A percentile compares a stretch with the other conserved stretches of the same genome.
Evolutionary conservation across 2,329 filamentous ascomycete species (phyloP).

Genomic region (Bimuria novae-zelandiae): DNA sequence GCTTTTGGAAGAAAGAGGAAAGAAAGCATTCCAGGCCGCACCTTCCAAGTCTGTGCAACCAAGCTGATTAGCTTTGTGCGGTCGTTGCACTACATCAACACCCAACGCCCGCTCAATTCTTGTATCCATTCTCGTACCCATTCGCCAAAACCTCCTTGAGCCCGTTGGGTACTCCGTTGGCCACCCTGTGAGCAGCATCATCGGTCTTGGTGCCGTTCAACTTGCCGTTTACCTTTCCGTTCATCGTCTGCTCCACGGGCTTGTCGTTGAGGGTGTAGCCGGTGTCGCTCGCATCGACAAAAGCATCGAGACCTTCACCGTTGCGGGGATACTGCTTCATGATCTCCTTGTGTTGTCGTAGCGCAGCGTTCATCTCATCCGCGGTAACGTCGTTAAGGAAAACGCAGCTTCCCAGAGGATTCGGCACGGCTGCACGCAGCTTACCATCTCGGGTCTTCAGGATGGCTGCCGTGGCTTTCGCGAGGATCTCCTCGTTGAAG

Average conservation of each 20-base stretch:
- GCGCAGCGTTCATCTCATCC: conserved; percentile 65
- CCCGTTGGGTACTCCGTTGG: conserved; percentile 21
- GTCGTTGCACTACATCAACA: background rate
- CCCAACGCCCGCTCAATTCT: conserved; percentile 25
- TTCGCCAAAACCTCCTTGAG: conserved; percentile 35
- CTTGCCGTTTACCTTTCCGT: too few relatives aligned
- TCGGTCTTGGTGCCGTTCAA: conserved; percentile 27
- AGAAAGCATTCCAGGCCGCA: background rate
- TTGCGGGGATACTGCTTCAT: conserved; percentile 66
- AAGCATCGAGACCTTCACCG: conserved; percentile 70
- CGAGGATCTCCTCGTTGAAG: conserved; percentile 68
- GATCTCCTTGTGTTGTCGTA: conserved; percentile 66
- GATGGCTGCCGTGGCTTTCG: conserved; percentile 69
- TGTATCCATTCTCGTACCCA: conserved; percentile 38
- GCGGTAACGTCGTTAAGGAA: conserved; percentile 70
- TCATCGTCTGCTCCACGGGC: conserved; percentile 40
- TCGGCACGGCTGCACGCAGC: conserved; percentile 70
- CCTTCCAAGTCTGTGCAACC: background rate
- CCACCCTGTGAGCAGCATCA: conserved; percentile 15
- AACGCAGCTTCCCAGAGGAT: conserved; percentile 67
- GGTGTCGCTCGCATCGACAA: conserved; percentile 71
- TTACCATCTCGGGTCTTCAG: conserved; percentile 72
- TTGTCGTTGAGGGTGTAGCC: conserved; percentile 59
- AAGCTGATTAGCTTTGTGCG: background rate
- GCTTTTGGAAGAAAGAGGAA: background rate